Percentiles rank a stretch among this genome's conserved stretches.
Evolutionary conservation across 768 basidiomycete genomes (phyloP).

Genomic region (Daedaleopsis nitida): DNA sequence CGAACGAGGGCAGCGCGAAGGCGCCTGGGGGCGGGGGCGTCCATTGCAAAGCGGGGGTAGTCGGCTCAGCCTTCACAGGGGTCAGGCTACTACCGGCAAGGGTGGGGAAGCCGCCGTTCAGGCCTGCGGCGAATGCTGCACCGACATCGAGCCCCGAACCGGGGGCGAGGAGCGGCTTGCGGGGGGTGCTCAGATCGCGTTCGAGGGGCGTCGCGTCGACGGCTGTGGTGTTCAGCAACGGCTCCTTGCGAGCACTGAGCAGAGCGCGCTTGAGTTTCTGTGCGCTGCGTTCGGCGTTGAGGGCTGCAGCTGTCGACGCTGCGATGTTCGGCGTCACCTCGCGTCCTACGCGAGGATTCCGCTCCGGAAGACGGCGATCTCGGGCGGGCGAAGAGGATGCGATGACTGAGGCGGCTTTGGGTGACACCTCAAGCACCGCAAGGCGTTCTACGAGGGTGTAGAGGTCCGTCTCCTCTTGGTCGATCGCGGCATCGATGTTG

Average conservation of each 20-base stretch:
- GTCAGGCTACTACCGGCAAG: neutral
- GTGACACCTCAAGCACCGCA: constrained; percentile 47
- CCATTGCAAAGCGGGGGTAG: neutral
- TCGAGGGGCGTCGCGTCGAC: constrained; percentile 27
- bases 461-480: constrained; percentile 60
- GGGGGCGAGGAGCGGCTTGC: constrained; percentile 24
- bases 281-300: constrained; percentile 79
- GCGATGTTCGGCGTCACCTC: constrained; percentile 63
- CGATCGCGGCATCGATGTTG: constrained; percentile 77
- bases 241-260: constrained; percentile 58
- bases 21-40: constrained; percentile 1
- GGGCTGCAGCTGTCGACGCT: constrained; percentile 73
- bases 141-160: constrained; percentile 15
- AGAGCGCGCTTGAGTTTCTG: constrained; percentile 70
- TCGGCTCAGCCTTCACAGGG: neutral
- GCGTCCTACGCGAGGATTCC: constrained; percentile 16
- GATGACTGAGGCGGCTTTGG: constrained; percentile 12
- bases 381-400: constrained; percentile 28
- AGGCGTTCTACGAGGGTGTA: constrained; percentile 54
- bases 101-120: constrained; percentile 8
- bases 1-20: neutral
- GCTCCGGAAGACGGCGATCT: constrained; percentile 34
- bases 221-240: constrained; percentile 65
- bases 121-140: constrained; percentile 10
- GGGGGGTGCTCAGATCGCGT: constrained; percentile 30